Conservation (phyloP, 2,329 filamentous ascomycete genomes). For the Penicillium sp. region DNA sequence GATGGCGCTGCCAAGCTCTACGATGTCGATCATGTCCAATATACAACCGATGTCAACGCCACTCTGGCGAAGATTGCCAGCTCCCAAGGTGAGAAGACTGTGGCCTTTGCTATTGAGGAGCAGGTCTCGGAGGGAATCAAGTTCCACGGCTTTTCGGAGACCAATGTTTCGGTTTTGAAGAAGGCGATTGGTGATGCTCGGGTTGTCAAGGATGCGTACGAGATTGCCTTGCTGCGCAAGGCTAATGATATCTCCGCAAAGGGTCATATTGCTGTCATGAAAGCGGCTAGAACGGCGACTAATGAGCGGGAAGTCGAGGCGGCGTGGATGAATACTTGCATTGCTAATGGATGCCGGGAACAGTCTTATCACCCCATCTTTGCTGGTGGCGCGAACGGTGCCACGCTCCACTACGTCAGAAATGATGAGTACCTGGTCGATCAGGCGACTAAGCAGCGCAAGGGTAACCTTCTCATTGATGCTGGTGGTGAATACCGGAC, state of each 20-base stretch:
- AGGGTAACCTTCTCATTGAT: slow-evolving; percentile 80
- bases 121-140: slow-evolving; percentile 75
- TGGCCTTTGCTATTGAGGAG: slow-evolving; percentile 76
- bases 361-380: slow-evolving; percentile 92
- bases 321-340: slow-evolving; percentile 73
- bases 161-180: slow-evolving; percentile 64
- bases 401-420: slow-evolving; percentile 81
- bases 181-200: slow-evolving; percentile 79
- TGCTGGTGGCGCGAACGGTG: slow-evolving; percentile 79
- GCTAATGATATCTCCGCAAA: slow-evolving; percentile 79
- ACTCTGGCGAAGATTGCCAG: slow-evolving; percentile 60
- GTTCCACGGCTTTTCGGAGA: slow-evolving; percentile 71
- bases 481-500: slow-evolving; percentile 83
- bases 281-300: slow-evolving; percentile 62
- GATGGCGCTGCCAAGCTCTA: slow-evolving; percentile 77
- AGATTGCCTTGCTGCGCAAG: slow-evolving; percentile 78
- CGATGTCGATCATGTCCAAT: slow-evolving; percentile 78
- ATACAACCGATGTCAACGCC: slow-evolving; percentile 75
- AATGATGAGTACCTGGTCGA: slow-evolving; percentile 75
- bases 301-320: slow-evolving; percentile 87
- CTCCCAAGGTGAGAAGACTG: slow-evolving; percentile 45
- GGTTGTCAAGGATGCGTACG: slow-evolving; percentile 83
- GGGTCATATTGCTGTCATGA: slow-evolving; percentile 76
- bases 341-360: slow-evolving; percentile 70
- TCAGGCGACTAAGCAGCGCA: slow-evolving; percentile 39